Evolutionary conservation across 257 asterid genomes (phyloP).

Genomic region (Salvia splendens): DNA sequence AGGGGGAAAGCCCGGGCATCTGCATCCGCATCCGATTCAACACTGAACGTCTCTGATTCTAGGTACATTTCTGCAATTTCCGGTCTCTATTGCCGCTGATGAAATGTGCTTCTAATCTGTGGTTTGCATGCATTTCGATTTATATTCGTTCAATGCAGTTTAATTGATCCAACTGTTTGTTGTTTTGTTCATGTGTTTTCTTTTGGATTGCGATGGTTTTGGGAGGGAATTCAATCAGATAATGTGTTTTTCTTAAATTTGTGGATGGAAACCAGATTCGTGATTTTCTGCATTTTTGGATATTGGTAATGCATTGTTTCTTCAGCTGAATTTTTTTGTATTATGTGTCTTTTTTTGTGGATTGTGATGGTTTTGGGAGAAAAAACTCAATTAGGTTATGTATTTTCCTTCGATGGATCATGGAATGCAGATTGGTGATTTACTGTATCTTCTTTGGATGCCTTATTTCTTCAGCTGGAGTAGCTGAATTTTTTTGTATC

Average conservation of each 20-base stretch:
- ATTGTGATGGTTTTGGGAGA: too few relatives aligned
- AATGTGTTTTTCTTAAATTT: background rate
- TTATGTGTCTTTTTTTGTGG: too few relatives aligned
- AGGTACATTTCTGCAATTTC: conserved; percentile 36
- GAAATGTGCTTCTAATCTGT: too few relatives aligned
- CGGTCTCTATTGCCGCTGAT: background rate
- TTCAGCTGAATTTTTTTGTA: too few relatives aligned
- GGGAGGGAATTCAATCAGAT: background rate
- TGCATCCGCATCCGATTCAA: too few relatives aligned
- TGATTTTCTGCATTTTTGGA: conserved; percentile 37
- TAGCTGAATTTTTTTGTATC: too few relatives aligned
- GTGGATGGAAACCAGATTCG: conserved; percentile 41
- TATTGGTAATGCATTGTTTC: background rate
- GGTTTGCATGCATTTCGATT: background rate
- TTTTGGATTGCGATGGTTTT: conserved; percentile 12
- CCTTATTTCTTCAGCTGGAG: too few relatives aligned
- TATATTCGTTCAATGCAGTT: conserved; percentile 5
- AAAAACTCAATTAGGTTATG: too few relatives aligned
- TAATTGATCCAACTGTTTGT: background rate
- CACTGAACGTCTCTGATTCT: conserved; percentile 26
- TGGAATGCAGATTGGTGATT: too few relatives aligned
- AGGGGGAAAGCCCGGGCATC: too few relatives aligned
- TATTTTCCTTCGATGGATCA: too few relatives aligned
- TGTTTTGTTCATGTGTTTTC: background rate
- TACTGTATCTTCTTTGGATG: too few relatives aligned